Percentiles rank a stretch among this genome's conserved stretches.
phyloP scores from a whole-genome alignment of 2,329 filamentous ascomycete species.

The Hymenoscyphus infarciens region DNA sequence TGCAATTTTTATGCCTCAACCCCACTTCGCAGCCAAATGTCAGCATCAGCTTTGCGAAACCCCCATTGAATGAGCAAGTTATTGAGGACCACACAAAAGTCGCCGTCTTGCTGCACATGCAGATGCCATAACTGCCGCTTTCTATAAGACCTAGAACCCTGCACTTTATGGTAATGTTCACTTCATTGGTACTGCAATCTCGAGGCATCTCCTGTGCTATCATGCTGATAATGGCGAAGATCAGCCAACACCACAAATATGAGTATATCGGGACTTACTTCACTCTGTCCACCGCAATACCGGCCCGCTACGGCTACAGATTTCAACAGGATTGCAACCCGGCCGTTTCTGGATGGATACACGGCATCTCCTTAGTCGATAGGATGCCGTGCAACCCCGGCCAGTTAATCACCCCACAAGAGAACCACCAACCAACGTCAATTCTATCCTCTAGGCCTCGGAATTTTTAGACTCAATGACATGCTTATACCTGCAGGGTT shows the following conservation, averaged over 20 bases:
- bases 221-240: not conserved
- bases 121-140: not conserved
- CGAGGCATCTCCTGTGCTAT: not conserved
- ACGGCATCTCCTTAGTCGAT: not conserved
- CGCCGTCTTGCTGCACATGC: not conserved
- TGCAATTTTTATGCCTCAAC: not conserved
- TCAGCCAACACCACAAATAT: not conserved
- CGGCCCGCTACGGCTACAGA: not conserved
- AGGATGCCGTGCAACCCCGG: not conserved
- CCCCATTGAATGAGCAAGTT: not conserved
- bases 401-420: not conserved
- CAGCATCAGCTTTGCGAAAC: not conserved
- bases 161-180: not conserved
- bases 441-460: not conserved
- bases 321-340: not conserved
- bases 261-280: not conserved
- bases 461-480: not conserved
- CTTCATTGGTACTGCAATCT: not conserved
- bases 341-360: conserved; percentile 1
- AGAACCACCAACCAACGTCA: not conserved
- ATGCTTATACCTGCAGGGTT: not conserved
- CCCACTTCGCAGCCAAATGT: not conserved
- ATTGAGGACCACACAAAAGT: not conserved
- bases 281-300: not conserved
- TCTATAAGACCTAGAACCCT: not conserved